A percentile compares a stretch with the other conserved stretches of the same genome.
phyloP scores from a whole-genome alignment of 202 grass and related monocot species.

The Tripidium arundinaceum region DNA sequence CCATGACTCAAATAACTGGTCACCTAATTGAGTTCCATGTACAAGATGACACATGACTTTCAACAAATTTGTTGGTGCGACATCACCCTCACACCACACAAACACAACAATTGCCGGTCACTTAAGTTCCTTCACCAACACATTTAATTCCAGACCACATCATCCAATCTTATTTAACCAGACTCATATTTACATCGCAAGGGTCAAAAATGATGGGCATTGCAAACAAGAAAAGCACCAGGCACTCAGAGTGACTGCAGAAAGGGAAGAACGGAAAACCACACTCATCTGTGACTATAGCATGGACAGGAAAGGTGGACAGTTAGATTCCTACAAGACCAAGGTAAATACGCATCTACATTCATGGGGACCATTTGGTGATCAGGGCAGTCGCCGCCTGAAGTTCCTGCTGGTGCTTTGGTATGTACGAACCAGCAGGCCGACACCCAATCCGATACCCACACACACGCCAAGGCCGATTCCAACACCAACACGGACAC shows the following conservation, averaged over 20 bases:
- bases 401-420: conserved; percentile 76
- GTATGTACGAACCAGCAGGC: conserved; percentile 80
- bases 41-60: conserved; percentile 27
- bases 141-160: conserved; percentile 27
- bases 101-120: conserved; percentile 28
- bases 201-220: conserved; percentile 34
- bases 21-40: conserved; percentile 34
- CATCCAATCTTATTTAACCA: conserved; percentile 21
- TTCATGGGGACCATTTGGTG: neutral
- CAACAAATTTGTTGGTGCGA: no score
- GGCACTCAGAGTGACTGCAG: neutral
- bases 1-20: conserved; percentile 25
- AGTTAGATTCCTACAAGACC: conserved; percentile 42
- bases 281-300: conserved; percentile 31
- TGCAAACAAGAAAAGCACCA: conserved; percentile 30
- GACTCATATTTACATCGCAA: conserved; percentile 43
- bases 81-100: no score
- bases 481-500: conserved; percentile 78
- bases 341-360: conserved; percentile 34
- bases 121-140: conserved; percentile 33
- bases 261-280: conserved; percentile 28
- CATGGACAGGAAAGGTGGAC: conserved; percentile 25
- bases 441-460: conserved; percentile 72
- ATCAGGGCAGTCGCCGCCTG: conserved; percentile 58
- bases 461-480: conserved; percentile 87